These are phyloP conservation scores for Passiflora organensis DNA, from an alignment of 345 rosid genomes.

Conservation along the genomic window DNA sequence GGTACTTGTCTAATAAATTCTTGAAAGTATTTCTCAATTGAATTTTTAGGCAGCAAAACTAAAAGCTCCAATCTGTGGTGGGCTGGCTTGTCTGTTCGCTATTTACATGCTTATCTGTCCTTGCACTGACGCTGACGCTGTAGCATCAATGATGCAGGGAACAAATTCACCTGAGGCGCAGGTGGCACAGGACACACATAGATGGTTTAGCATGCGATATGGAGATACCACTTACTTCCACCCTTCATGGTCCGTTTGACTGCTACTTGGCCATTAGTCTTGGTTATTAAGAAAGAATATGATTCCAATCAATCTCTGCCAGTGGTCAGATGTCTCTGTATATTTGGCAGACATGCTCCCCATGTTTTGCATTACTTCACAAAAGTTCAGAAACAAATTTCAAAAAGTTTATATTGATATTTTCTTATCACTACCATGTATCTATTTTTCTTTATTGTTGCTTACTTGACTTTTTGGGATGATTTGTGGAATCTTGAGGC, in stretches of 20 bases:
- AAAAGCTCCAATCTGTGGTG: conserved; percentile 8
- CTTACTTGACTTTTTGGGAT: neutral
- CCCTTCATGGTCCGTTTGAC: conserved; percentile 49
- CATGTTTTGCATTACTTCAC: conserved; percentile 14
- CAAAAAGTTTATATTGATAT: conserved; percentile 11
- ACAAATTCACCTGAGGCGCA: conserved; percentile 29
- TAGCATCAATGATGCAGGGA: conserved; percentile 36
- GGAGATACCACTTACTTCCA: conserved; percentile 32
- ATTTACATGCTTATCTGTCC: neutral
- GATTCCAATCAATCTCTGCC: conserved; percentile 22
- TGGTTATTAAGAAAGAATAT: conserved; percentile 27
- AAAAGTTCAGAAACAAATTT: conserved; percentile 16
- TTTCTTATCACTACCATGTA: conserved; percentile 5
- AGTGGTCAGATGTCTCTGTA: conserved; percentile 25
- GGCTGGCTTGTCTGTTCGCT: neutral
- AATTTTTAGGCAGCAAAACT: too few relatives aligned
- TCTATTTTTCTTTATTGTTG: neutral
- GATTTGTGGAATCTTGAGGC: conserved; percentile 8
- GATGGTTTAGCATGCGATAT: conserved; percentile 32
- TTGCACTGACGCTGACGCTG: neutral
- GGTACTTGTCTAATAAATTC: conserved; percentile 15
- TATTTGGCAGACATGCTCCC: conserved; percentile 10
- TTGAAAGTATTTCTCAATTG: too few relatives aligned
- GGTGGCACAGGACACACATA: conserved; percentile 22
- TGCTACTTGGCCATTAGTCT: conserved; percentile 27